Evolutionary conservation across 2,329 filamentous ascomycete genomes (phyloP).

Genomic region (Calonectria henricotiae): DNA sequence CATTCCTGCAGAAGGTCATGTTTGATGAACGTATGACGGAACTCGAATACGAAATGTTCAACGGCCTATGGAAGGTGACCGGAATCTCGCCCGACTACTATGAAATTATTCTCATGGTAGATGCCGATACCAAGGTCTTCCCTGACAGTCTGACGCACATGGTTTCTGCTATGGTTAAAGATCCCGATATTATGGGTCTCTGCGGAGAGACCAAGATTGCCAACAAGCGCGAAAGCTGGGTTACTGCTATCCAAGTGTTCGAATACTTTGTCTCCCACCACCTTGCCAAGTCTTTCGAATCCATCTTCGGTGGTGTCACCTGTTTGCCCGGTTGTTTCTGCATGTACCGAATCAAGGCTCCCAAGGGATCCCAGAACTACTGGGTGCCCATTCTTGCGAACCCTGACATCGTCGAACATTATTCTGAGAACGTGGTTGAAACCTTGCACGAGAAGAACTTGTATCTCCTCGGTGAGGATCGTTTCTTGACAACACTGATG

Average conservation of each 20-base stretch:
- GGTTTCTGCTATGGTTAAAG: slow-evolving; percentile 99
- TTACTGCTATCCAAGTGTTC: slow-evolving; percentile 98
- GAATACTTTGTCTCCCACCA: slow-evolving; percentile 99
- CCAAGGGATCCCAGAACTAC: slow-evolving; percentile 98
- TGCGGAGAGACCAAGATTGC: slow-evolving; percentile 99
- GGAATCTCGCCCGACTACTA: slow-evolving; percentile 99
- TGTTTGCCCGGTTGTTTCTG: slow-evolving; percentile 99
- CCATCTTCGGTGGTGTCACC: slow-evolving; percentile 98
- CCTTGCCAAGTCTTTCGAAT: slow-evolving; percentile 96
- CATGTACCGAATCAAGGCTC: slow-evolving; percentile 99
- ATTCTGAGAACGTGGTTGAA: slow-evolving; percentile 98
- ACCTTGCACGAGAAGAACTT: slow-evolving; percentile 98
- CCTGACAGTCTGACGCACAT: slow-evolving; percentile 98
- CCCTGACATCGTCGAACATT: slow-evolving; percentile 98
- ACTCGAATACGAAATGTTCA: slow-evolving; percentile 99
- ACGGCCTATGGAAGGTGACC: slow-evolving; percentile 98
- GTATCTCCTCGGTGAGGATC: slow-evolving; percentile 92
- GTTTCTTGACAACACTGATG: slow-evolving; percentile 97
- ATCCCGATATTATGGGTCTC: slow-evolving; percentile 98
- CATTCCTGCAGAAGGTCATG: slow-evolving; percentile 99
- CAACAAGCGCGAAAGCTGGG: slow-evolving; percentile 96
- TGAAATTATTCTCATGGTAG: slow-evolving; percentile 98
- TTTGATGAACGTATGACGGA: slow-evolving; percentile 99
- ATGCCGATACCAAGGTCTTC: slow-evolving; percentile 99
- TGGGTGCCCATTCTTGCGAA: slow-evolving; percentile 99